Percentiles rank a stretch among this genome's conserved stretches.
These are phyloP conservation scores for Salvia sclarea DNA, from an alignment of 305 asterid species.

Conservation along the genomic window DNA sequence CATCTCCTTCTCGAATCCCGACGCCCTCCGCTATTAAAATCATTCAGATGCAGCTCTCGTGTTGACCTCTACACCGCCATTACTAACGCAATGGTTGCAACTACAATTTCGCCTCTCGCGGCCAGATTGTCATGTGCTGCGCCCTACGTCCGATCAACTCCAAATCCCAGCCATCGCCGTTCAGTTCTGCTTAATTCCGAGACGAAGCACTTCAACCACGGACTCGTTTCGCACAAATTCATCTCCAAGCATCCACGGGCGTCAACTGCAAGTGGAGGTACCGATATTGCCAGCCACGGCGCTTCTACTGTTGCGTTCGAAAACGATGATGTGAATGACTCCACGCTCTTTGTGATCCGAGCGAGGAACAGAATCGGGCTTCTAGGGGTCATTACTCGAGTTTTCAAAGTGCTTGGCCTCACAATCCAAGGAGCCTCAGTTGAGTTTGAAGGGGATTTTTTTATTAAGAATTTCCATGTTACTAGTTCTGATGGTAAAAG, in stretches of 20 bases:
- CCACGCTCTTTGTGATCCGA: conserved; percentile 13
- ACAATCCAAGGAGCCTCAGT: conserved; percentile 41
- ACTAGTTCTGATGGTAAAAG: conserved; percentile 40
- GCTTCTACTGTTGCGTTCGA: neutral
- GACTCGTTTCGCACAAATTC: neutral
- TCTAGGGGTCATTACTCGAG: conserved; percentile 47
- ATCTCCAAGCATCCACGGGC: conserved; percentile 23
- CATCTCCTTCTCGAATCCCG: conserved; percentile 1
- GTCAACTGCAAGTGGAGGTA: conserved; percentile 27
- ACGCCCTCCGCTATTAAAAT: neutral
- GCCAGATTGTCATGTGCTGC: conserved; percentile 18
- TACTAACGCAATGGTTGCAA: conserved; percentile 34
- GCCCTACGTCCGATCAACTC: conserved; percentile 15
- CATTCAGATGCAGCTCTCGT: neutral
- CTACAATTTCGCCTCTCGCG: conserved; percentile 32
- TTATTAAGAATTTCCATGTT: conserved; percentile 40
- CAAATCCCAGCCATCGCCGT: neutral
- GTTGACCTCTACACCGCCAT: neutral
- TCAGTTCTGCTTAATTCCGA: conserved; percentile 2
- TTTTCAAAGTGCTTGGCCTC: conserved; percentile 47
- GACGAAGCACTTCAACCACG: neutral
- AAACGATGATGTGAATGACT: conserved; percentile 1
- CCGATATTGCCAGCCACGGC: neutral
- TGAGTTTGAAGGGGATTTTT: conserved; percentile 49
- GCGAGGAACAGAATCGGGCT: conserved; percentile 29